Evolutionary conservation across 495 filamentous ascomycete species (phyloP).

Genomic region (Darksidea phi): DNA sequence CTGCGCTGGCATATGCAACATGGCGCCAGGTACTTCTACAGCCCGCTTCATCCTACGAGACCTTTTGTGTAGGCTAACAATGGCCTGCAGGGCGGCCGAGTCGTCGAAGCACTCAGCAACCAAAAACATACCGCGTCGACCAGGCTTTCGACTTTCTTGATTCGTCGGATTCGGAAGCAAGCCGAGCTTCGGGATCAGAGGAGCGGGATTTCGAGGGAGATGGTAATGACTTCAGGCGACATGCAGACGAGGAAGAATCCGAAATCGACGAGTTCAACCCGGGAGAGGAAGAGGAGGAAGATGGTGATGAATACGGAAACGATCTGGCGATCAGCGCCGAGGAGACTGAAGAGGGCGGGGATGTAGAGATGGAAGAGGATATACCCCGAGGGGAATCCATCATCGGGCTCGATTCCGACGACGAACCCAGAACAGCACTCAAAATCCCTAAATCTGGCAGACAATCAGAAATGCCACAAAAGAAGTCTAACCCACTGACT

Average conservation of each 20-base stretch:
- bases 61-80: no score
- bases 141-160: no score
- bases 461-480: neutral
- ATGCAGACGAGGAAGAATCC: neutral
- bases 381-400: neutral
- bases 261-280: neutral
- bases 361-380: conserved; percentile 2
- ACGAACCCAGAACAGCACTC: neutral
- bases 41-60: no score
- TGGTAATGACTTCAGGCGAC: neutral
- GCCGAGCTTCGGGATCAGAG: no score
- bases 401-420: neutral
- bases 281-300: conserved; percentile 11
- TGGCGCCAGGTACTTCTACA: no score
- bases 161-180: no score
- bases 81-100: no score
- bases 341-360: neutral
- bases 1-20: no score
- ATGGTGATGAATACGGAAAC: neutral
- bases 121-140: no score
- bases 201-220: no score
- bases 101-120: no score
- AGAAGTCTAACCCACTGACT: neutral
- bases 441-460: neutral
- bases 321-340: neutral